These are phyloP conservation scores for Nasturtium officinale DNA, from an alignment of 345 rosid genomes.

Conservation along the genomic window DNA sequence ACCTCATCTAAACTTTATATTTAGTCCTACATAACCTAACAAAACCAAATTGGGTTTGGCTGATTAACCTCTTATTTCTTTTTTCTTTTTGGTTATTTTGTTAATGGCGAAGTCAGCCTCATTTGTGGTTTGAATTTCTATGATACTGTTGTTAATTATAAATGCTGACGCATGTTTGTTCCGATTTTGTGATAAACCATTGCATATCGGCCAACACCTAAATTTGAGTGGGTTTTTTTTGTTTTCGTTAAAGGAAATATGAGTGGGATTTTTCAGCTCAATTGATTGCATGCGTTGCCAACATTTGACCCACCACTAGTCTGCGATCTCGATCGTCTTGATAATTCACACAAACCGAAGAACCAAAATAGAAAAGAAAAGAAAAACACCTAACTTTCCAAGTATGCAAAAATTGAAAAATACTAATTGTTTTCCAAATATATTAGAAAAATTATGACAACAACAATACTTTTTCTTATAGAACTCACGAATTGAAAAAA, in stretches of 20 bases:
- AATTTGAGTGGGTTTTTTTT: slow-evolving; percentile 26
- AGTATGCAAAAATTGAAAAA: neutral
- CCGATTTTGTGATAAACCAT: slow-evolving; percentile 8
- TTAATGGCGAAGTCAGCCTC: neutral
- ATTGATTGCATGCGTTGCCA: slow-evolving; percentile 16
- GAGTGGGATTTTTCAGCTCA: slow-evolving; percentile 39
- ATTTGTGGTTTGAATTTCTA: neutral
- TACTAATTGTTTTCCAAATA: neutral
- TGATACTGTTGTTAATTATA: neutral
- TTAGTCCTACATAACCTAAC: neutral
- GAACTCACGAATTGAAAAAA: neutral
- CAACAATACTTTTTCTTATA: neutral
- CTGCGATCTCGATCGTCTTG: neutral
- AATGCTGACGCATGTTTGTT: slow-evolving; percentile 22
- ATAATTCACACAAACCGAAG: neutral
- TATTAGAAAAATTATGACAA: neutral
- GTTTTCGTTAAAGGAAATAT: neutral
- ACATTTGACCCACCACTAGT: slow-evolving; percentile 34
- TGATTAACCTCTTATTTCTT: neutral
- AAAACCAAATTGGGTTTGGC: neutral
- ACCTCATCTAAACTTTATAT: neutral
- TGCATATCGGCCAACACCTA: slow-evolving; percentile 31
- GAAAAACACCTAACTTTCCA: neutral
- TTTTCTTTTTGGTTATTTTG: neutral
- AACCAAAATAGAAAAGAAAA: slow-evolving; percentile 13